phyloP scores from a whole-genome alignment of 2,329 filamentous ascomycete genomes.

The Chaetomium sp. region DNA sequence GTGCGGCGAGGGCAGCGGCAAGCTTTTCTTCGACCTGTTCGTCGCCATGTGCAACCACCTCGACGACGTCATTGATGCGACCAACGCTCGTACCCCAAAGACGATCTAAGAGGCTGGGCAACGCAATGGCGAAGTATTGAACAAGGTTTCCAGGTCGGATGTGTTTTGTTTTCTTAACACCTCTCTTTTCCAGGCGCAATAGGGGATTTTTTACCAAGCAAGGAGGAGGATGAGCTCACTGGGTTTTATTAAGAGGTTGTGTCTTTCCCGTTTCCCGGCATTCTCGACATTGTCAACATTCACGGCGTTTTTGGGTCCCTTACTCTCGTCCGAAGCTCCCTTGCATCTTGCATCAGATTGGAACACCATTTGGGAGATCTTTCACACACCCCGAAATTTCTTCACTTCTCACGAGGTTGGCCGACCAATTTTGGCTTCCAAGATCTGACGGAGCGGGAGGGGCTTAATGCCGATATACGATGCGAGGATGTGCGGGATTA shows the following conservation, averaged over 20 bases:
- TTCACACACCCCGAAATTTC: conserved; percentile 29
- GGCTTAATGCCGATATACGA: conserved; percentile 30
- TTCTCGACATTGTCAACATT: conserved; percentile 15
- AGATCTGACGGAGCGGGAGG: conserved; percentile 34
- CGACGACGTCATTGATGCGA: conserved; percentile 87
- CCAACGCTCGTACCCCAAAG: conserved; percentile 57
- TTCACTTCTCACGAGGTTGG: conserved; percentile 49
- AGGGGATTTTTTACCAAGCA: conserved; percentile 12
- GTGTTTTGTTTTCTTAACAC: too few species aligned
- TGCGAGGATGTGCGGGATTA: conserved; percentile 17
- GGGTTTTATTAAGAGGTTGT: conserved; percentile 10
- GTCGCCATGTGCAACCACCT: conserved; percentile 98
- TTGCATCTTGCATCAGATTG: conserved; percentile 43
- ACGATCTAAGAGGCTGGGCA: conserved; percentile 41
- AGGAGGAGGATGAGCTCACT: conserved; percentile 3
- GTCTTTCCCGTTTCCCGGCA: conserved; percentile 14
- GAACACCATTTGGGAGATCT: conserved; percentile 42
- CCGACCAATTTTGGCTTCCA: conserved; percentile 40
- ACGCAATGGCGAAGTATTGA: too few species aligned
- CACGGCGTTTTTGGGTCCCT: conserved; percentile 27
- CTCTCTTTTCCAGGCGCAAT: conserved; percentile 13
- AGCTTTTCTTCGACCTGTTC: conserved; percentile 97
- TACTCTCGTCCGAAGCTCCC: conserved; percentile 33
- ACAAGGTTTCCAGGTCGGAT: too few species aligned
- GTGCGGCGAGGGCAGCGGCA: conserved; percentile 41